Evolutionary conservation across 805 yeast genomes (phyloP).

Genomic region (Candida bentonensis): DNA sequence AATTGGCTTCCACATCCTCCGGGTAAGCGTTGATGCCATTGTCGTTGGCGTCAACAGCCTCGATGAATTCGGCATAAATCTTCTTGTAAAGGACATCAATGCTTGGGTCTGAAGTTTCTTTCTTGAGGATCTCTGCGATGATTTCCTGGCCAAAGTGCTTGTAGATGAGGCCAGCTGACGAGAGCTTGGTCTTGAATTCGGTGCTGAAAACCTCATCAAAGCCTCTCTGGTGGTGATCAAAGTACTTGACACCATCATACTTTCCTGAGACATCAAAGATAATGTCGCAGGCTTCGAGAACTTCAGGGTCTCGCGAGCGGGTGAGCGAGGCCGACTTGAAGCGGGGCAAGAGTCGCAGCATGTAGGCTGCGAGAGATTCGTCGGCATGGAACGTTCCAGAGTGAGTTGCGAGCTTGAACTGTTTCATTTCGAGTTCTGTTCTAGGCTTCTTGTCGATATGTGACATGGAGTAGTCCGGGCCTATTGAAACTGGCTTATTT

Average conservation of each 20-base stretch:
- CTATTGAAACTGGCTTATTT: too few species aligned
- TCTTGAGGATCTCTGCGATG: slow-evolving; percentile 31
- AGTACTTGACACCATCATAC: slow-evolving; percentile 72
- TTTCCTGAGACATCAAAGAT: slow-evolving; percentile 92
- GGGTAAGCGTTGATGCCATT: slow-evolving; percentile 74
- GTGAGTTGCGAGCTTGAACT: slow-evolving; percentile 43
- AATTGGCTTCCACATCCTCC: slow-evolving; percentile 42
- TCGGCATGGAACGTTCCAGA: slow-evolving; percentile 91
- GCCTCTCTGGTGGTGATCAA: slow-evolving; percentile 95
- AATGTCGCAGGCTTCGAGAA: slow-evolving; percentile 78
- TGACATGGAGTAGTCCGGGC: slow-evolving; percentile 1
- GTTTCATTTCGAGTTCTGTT: slow-evolving; percentile 1
- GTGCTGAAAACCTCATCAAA: slow-evolving; percentile 61
- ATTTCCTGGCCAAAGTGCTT: slow-evolving; percentile 38
- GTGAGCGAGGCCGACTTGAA: slow-evolving; percentile 53
- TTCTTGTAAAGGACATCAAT: slow-evolving; percentile 56
- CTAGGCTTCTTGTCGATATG: slow-evolving; percentile 9
- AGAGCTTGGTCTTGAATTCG: slow-evolving; percentile 56
- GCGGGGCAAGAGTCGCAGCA: slow-evolving; percentile 60
- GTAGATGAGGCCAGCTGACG: slow-evolving; percentile 88
- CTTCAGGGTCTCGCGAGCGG: slow-evolving; percentile 71
- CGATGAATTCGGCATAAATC: slow-evolving; percentile 77
- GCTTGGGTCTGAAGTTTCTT: slow-evolving; percentile 23
- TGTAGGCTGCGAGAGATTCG: slow-evolving; percentile 84
- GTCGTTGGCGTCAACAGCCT: slow-evolving; percentile 86